Percentiles rank a stretch among this genome's conserved stretches.
Evolutionary conservation across 1,139 yeast genomes (phyloP).

Genomic region (Saccharomyces hybrid): DNA sequence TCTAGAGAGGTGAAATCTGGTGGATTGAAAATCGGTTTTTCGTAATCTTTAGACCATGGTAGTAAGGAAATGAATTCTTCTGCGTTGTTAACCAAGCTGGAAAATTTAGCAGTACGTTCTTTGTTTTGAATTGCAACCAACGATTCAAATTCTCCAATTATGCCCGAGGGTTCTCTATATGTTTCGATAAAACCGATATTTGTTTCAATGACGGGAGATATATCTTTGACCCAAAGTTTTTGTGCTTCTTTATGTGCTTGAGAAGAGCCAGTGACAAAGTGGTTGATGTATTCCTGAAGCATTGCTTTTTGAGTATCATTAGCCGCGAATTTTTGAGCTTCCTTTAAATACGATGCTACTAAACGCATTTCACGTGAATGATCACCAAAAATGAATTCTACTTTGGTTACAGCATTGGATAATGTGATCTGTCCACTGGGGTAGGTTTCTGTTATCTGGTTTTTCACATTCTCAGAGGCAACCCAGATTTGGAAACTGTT

Average conservation of each 20-base stretch:
- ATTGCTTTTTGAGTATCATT: conserved; percentile 63
- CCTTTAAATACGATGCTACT: conserved; percentile 48
- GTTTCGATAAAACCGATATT: conserved; percentile 89
- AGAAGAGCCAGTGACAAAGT: conserved; percentile 78
- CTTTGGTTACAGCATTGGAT: conserved; percentile 32
- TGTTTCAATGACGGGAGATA: conserved; percentile 76
- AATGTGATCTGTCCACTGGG: conserved; percentile 36
- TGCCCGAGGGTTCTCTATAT: conserved; percentile 86
- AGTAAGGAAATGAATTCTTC: conserved; percentile 53
- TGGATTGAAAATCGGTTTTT: conserved; percentile 79
- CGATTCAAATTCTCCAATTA: conserved; percentile 92
- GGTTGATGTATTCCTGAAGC: conserved; percentile 57
- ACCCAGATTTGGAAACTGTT: conserved; percentile 48
- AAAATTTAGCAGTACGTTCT: conserved; percentile 76
- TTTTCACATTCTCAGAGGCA: conserved; percentile 47
- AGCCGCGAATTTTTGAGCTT: conserved; percentile 59
- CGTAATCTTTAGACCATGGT: conserved; percentile 73
- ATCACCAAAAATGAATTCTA: conserved; percentile 68
- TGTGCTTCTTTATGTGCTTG: conserved; percentile 81
- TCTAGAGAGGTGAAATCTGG: conserved; percentile 90
- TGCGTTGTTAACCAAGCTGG: conserved; percentile 60
- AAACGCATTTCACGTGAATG: conserved; percentile 55
- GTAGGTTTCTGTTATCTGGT: conserved; percentile 38
- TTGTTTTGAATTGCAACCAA: conserved; percentile 87
- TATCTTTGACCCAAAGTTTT: conserved; percentile 79